Base-by-base conservation (phyloP, 2,329 filamentous ascomycete species). In the Emericellopsis cladophorae region DNA sequence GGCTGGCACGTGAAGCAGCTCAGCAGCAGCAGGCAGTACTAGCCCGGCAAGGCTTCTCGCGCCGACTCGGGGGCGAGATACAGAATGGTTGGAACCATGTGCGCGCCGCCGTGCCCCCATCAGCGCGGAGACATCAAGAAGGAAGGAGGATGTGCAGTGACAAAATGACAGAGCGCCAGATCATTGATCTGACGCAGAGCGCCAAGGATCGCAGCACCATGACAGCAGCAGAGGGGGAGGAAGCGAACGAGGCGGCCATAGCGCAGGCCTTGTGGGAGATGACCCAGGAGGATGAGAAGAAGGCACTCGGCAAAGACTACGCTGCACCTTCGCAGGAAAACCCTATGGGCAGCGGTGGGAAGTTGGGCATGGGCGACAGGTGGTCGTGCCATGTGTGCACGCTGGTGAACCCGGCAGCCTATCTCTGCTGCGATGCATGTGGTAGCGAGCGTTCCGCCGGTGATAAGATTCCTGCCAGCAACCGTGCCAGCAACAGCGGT, bases 211-310 rank as follows among this genome's bases (percentile, higher is more conserved):
- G 82, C 48, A 85, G 87, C 0, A 90, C 93, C 64, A 75, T 73
- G 45, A 95, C 88, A 0, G 76, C 84, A 52, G 87, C 86, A 0
- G 86, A 93, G 48, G 84, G 93, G 56, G 87, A 95, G 42, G 81
- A 88, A 49, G 89, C 87, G 4, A 93, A 95, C 51, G 86, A 95
- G 42, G 71, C 76, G 21, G 89, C 89, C 5, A 94, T 95, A 45
- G 79, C 87, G 40, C 79, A 89, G 52, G 88, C 88, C 0, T 67
- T 93, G 26, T 88, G 85, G 65, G 89, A 95, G 52, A 67, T 95
- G 15, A 81, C 92, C 22, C 83, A 93, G 54, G 79, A 94, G 54
- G 88, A 94, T 46, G 74, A 83, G 46, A 61, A 58, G 45, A 52
- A 52, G 32, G 70, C 68, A 49, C 72, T 77, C 46, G 74, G 76